A percentile compares a stretch with the other conserved stretches of the same genome.
These are phyloP conservation scores for Skeletonema marinoi DNA, from an alignment of 108 stramenopile species.

Conservation along the genomic window DNA sequence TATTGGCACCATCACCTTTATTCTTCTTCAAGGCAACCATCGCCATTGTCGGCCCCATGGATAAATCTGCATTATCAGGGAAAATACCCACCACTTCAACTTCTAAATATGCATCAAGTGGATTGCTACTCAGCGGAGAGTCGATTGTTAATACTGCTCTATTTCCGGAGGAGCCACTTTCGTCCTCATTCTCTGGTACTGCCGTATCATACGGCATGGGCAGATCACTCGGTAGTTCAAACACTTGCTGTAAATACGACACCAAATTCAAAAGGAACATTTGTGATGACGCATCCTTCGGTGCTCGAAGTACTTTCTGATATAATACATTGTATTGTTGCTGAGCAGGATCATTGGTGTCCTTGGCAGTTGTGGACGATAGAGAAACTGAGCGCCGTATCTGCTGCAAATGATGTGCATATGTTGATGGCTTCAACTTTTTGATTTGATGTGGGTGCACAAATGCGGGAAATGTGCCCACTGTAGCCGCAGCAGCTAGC, in stretches of 20 bases:
- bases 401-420: background rate
- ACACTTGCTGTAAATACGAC: conserved; percentile 68
- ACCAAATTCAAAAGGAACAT: conserved; percentile 67
- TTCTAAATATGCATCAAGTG: conserved; percentile 62
- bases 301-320: conserved; percentile 68
- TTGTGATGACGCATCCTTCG: conserved; percentile 20
- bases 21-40: conserved; percentile 70
- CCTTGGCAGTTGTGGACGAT: conserved; percentile 9
- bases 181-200: conserved; percentile 25
- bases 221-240: conserved; percentile 61
- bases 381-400: background rate
- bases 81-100: conserved; percentile 83
- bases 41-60: conserved; percentile 62
- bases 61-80: conserved; percentile 36
- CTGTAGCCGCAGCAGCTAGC: background rate
- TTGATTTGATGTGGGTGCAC: background rate
- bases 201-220: conserved; percentile 74
- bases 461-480: background rate
- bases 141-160: conserved; percentile 63
- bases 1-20: conserved; percentile 10
- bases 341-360: background rate
- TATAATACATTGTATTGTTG: conserved; percentile 57
- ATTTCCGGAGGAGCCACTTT: conserved; percentile 10
- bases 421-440: background rate
- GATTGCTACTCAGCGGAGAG: conserved; percentile 64